These are phyloP conservation scores for Ceratobasidium sp. DNA, from an alignment of 1,284 basidiomycete genomes.

Conservation along the genomic window DNA sequence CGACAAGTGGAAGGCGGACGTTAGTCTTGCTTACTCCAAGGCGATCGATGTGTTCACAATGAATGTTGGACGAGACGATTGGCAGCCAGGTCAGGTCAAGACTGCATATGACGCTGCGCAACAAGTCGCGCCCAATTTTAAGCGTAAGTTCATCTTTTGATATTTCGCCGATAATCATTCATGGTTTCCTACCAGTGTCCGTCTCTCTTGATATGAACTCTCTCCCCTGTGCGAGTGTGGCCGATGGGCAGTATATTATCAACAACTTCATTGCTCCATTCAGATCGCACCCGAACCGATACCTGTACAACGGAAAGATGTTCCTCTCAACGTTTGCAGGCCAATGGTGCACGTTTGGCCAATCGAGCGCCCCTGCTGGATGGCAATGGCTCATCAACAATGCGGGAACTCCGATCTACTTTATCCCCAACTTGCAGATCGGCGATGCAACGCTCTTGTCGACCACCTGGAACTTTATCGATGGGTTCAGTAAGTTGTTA, in stretches of 20 bases:
- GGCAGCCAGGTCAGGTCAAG: constrained; percentile 47
- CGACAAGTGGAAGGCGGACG: constrained; percentile 49
- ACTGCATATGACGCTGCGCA: constrained; percentile 50
- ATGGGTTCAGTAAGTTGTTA: constrained; percentile 44
- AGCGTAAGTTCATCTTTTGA: constrained; percentile 48
- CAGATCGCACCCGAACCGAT: constrained; percentile 48
- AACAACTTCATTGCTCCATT: constrained; percentile 45
- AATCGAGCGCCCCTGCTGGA: constrained; percentile 11
- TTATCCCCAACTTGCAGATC: constrained; percentile 51
- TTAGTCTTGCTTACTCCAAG: constrained; percentile 49
- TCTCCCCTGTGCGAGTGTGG: constrained; percentile 44
- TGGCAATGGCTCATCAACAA: constrained; percentile 22
- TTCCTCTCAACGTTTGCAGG: constrained; percentile 54
- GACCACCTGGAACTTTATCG: constrained; percentile 48
- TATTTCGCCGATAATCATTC: constrained; percentile 47
- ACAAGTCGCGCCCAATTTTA: constrained; percentile 47
- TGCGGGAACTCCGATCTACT: constrained; percentile 41
- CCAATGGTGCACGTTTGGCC: constrained; percentile 46
- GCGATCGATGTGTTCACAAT: constrained; percentile 54
- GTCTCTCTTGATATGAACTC: constrained; percentile 32
- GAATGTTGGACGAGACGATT: constrained; percentile 51
- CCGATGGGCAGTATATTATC: constrained; percentile 47
- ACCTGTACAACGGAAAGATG: constrained; percentile 48
- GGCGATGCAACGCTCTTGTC: constrained; percentile 45
- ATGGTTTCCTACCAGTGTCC: constrained; percentile 22